phyloP scores from a whole-genome alignment of 257 asterid species.

The Primulina eburnea region DNA sequence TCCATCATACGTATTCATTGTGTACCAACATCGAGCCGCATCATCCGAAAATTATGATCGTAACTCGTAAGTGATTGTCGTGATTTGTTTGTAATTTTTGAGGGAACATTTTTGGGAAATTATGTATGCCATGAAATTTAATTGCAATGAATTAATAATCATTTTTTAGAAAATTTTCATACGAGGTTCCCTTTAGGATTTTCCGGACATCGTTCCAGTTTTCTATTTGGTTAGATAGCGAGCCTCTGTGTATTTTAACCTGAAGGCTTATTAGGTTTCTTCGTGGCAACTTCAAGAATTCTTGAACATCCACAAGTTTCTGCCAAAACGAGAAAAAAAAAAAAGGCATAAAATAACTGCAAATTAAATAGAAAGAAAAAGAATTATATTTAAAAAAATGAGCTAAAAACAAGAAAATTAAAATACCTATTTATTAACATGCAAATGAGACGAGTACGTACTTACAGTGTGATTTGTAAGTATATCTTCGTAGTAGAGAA shows the following conservation, averaged over 20 bases:
- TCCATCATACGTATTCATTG: too few relatives aligned
- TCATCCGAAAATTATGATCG: too few relatives aligned
- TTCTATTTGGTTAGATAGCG: constrained; percentile 42
- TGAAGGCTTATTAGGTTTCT: constrained; percentile 64
- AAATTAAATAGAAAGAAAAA: too few relatives aligned
- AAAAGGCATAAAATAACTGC: too few relatives aligned
- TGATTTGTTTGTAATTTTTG: too few relatives aligned
- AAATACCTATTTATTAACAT: too few relatives aligned
- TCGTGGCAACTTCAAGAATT: constrained; percentile 61
- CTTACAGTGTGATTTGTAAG: constrained; percentile 54
- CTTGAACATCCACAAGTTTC: constrained; percentile 72
- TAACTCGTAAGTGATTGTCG: too few relatives aligned
- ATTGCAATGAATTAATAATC: constrained; percentile 30
- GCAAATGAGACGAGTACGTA: too few relatives aligned
- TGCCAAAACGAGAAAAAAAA: constrained; percentile 24
- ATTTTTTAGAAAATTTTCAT: constrained; percentile 35
- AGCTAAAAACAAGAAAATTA: too few relatives aligned
- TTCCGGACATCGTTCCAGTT: constrained; percentile 55
- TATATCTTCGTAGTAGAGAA: constrained; percentile 74
- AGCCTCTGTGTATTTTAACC: constrained; percentile 73
- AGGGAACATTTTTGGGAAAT: background rate
- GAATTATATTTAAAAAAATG: too few relatives aligned
- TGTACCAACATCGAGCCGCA: too few relatives aligned
- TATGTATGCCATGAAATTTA: background rate
- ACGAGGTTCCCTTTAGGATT: constrained; percentile 55